These are phyloP conservation scores for Noccaea bulbosa DNA, from an alignment of 345 rosid species.

Conservation along the genomic window DNA sequence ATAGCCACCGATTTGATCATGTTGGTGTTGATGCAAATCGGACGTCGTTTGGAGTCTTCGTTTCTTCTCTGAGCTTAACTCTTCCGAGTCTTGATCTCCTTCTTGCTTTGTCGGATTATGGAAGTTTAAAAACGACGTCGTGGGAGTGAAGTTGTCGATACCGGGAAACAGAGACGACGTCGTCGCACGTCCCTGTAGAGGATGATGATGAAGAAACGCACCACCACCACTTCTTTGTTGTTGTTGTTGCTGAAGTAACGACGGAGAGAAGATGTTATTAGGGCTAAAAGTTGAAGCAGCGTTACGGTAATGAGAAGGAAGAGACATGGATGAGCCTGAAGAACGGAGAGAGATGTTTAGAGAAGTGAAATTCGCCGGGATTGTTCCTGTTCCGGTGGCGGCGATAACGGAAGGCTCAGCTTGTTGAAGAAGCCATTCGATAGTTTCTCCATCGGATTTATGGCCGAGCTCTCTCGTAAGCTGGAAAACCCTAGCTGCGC, in stretches of 20 bases:
- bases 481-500: conserved; percentile 99
- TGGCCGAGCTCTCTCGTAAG: conserved; percentile 91
- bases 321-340: conserved; percentile 88
- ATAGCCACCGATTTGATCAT: conserved; percentile 69
- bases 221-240: conserved; percentile 25
- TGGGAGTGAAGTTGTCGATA: conserved; percentile 36
- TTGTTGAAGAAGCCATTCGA: conserved; percentile 98
- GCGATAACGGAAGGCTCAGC: conserved; percentile 97
- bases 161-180: conserved; percentile 44
- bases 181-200: conserved; percentile 40
- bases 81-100: conserved; percentile 45
- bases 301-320: conserved; percentile 79
- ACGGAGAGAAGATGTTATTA: conserved; percentile 31
- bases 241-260: conserved; percentile 39
- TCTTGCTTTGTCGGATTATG: conserved; percentile 79
- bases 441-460: conserved; percentile 94
- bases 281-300: conserved; percentile 63
- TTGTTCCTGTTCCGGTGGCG: conserved; percentile 97
- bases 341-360: conserved; percentile 89
- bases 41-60: conserved; percentile 57
- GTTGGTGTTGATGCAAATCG: conserved; percentile 46
- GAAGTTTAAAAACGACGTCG: conserved; percentile 75
- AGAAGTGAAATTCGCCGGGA: conserved; percentile 95
- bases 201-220: conserved; percentile 32
- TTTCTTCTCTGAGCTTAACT: conserved; percentile 59